Percentiles rank a stretch among this genome's conserved stretches.
Conservation (phyloP, 2,329 filamentous ascomycete genomes). For the Diaporthe caulivora region DNA sequence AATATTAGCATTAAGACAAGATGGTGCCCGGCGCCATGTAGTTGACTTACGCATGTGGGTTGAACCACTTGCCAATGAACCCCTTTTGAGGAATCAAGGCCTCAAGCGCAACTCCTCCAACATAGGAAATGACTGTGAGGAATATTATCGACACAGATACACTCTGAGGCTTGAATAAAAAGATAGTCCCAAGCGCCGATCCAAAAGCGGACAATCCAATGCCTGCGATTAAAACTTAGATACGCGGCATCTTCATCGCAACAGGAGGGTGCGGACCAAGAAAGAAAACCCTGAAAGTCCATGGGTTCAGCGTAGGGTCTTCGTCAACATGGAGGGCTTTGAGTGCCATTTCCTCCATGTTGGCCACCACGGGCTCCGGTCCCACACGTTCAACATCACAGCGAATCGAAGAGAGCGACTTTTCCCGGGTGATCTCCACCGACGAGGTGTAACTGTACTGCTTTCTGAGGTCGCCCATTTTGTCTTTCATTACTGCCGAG, state of each 20-base stretch:
- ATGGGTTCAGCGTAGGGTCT: slow-evolving; percentile 42
- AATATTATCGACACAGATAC: slow-evolving; percentile 59
- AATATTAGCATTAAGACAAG: background rate
- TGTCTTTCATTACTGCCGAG: background rate
- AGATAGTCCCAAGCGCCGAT: slow-evolving; percentile 58
- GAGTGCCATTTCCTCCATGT: slow-evolving; percentile 33
- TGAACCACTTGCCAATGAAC: slow-evolving; percentile 48
- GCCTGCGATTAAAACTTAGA: slow-evolving; percentile 40
- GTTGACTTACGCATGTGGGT: slow-evolving; percentile 40
- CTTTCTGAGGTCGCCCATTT: background rate
- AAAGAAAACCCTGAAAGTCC: slow-evolving; percentile 41
- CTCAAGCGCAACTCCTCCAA: slow-evolving; percentile 55
- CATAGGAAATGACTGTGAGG: slow-evolving; percentile 57
- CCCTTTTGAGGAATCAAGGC: slow-evolving; percentile 51
- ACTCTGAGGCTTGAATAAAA: slow-evolving; percentile 61
- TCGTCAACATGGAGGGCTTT: slow-evolving; percentile 42
- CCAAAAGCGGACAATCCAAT: slow-evolving; percentile 51
- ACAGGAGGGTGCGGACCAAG: slow-evolving; percentile 32
- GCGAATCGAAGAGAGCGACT: background rate
- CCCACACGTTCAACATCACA: slow-evolving; percentile 24
- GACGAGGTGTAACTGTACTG: slow-evolving; percentile 10
- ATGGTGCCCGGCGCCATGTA: background rate
- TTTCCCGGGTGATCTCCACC: slow-evolving; percentile 2
- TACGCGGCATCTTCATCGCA: background rate
- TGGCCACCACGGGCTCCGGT: slow-evolving; percentile 21